Percentiles rank a stretch among this genome's conserved stretches.
These are phyloP conservation scores for Erysimum cheiranthoides DNA, from an alignment of 345 rosid genomes.

Conservation along the genomic window DNA sequence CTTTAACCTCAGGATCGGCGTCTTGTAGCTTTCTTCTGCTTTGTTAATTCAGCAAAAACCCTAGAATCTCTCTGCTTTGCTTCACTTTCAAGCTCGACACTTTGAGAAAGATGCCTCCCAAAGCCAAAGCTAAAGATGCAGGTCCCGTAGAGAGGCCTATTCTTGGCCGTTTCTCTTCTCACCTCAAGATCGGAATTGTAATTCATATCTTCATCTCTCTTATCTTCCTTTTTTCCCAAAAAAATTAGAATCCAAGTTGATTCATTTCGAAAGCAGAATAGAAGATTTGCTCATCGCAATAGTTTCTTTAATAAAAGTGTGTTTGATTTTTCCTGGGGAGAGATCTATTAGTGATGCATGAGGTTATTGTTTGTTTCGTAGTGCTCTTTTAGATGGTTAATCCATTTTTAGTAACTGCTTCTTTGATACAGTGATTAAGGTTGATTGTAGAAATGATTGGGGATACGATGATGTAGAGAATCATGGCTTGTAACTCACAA, in stretches of 20 bases:
- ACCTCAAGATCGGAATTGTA: constrained; percentile 99
- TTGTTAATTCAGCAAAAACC: constrained; percentile 47
- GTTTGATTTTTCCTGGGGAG: not conserved
- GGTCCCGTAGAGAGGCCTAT: constrained; percentile 91
- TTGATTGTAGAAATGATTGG: constrained; percentile 1
- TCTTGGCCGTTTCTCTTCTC: constrained; percentile 98
- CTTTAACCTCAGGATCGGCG: constrained; percentile 34
- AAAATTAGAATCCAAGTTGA: not conserved
- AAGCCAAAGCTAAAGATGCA: constrained; percentile 88
- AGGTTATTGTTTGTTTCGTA: not conserved
- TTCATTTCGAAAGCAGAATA: not conserved
- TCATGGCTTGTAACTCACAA: not conserved
- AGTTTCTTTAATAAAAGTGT: constrained; percentile 10
- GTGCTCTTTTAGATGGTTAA: not conserved
- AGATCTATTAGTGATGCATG: constrained; percentile 28
- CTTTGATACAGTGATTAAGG: not conserved
- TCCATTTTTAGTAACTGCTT: constrained; percentile 11
- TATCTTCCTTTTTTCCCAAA: not conserved
- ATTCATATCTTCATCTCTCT: constrained; percentile 4
- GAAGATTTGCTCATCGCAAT: constrained; percentile 1
- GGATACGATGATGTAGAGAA: constrained; percentile 6
- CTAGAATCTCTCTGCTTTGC: constrained; percentile 40
- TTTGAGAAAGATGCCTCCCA: constrained; percentile 74
- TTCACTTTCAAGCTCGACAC: constrained; percentile 28
- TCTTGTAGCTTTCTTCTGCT: not conserved